Evolutionary conservation across 2,329 filamentous ascomycete species (phyloP).

Genomic region (Clarireedia homoeocarpa): DNA sequence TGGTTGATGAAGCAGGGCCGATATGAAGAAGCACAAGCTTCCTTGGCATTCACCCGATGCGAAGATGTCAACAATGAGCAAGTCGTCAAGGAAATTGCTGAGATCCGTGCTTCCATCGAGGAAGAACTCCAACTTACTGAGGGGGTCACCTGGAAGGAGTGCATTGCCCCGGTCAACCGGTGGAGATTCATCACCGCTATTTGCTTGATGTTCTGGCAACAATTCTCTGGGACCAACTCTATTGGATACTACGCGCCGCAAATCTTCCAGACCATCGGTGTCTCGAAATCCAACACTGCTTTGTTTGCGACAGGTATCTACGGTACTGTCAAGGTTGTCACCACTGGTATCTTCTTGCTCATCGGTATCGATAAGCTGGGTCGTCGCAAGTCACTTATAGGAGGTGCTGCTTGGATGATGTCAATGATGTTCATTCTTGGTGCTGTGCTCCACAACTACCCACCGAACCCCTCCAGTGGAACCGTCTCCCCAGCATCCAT

Average conservation of each 20-base stretch:
- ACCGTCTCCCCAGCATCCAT: conserved; percentile 38
- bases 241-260: conserved; percentile 31
- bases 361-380: conserved; percentile 39
- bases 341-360: conserved; percentile 48
- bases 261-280: conserved; percentile 59
- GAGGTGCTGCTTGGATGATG: conserved; percentile 42
- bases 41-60: conserved; percentile 50
- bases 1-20: conserved; percentile 60
- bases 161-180: conserved; percentile 22
- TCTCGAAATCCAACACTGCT: conserved; percentile 45
- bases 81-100: conserved; percentile 51
- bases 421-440: conserved; percentile 45
- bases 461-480: conserved; percentile 18
- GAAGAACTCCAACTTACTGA: conserved; percentile 64
- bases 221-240: conserved; percentile 18
- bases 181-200: conserved; percentile 34
- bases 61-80: conserved; percentile 47
- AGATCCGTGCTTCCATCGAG: conserved; percentile 58
- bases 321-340: conserved; percentile 59
- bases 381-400: conserved; percentile 40
- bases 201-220: conserved; percentile 41
- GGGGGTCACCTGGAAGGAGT: conserved; percentile 51
- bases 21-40: conserved; percentile 46
- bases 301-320: conserved; percentile 68
- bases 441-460: conserved; percentile 39